Base-by-base conservation (phyloP, 257 asterid species). In the Scutellaria baicalensis region DNA sequence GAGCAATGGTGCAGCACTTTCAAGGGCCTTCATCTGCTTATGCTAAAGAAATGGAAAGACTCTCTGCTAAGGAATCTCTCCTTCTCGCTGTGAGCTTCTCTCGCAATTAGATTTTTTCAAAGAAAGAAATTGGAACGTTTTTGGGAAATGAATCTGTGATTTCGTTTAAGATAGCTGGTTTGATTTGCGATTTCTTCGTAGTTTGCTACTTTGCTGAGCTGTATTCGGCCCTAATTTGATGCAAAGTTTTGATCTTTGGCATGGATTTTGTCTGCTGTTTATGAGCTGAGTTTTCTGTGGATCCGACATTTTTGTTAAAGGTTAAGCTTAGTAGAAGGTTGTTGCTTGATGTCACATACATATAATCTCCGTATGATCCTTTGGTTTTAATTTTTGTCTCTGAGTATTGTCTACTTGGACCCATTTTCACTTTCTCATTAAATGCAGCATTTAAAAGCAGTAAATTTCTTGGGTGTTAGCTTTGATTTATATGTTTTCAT, bases 41-140 rank as follows among this genome's bases (percentile, higher is more conserved):
- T 72, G 96, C 96, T 45, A 90, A 84, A 71, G 91, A 86, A 60
- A 90, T 90, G 95, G 95, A 88, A 59, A 80, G 91, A 47, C 84
- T 86, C 68, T 80, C 95, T 38, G 95, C 96, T 47, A 90, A 88
- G 76, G 93, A 90, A 70, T 88, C 95, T 59, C 80, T 90, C 40
- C 95, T 90, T 75, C 93, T 86, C 9, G 91, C 95, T 1, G 96
- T 86, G 42, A 75, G 80, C 78, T 44, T 62, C 21, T n/a, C 20
- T 12, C 16, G 4, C 33, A 27, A 27, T 27, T 27, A 27, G 4
- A 27, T 27, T 27, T 2, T 27, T 27, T 27, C 1, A 23, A 27
- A 27, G 33, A 27, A 27, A 68, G 64, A 49, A 36, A 55, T 55
- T 69, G 76, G 66, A 66, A 17, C 14, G 60, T 42, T 55, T 45